Evolutionary conservation across 176 grass and related monocot species (phyloP).

Genomic region (Juncus effusus): DNA sequence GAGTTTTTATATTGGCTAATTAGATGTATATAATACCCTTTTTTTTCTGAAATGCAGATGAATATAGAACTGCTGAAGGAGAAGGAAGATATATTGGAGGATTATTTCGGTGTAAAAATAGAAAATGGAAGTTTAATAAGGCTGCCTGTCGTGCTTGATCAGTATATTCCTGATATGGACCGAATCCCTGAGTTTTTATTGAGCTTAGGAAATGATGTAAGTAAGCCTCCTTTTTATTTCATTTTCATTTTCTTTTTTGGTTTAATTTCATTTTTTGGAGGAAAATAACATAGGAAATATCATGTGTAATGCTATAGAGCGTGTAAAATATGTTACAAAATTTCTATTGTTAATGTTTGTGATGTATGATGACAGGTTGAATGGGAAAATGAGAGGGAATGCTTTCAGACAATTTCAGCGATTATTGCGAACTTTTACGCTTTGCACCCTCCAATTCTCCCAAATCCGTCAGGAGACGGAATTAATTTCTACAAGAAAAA

Average conservation of each 20-base stretch:
- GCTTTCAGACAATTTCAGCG: slow-evolving; percentile 71
- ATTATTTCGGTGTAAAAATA: slow-evolving; percentile 79
- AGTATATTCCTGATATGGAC: slow-evolving; percentile 89
- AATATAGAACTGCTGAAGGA: slow-evolving; percentile 77
- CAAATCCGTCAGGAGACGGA: slow-evolving; percentile 74
- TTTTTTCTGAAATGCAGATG: slow-evolving; percentile 35
- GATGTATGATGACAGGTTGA: slow-evolving; percentile 44
- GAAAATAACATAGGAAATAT: slow-evolving; percentile 8
- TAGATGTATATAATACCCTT: neutral
- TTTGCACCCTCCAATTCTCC: slow-evolving; percentile 90
- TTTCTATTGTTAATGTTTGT: slow-evolving; percentile 2
- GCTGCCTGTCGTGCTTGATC: slow-evolving; percentile 93
- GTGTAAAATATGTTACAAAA: slow-evolving; percentile 9
- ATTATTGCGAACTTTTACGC: slow-evolving; percentile 85
- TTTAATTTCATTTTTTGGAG: slow-evolving; percentile 9
- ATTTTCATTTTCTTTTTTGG: slow-evolving; percentile 10
- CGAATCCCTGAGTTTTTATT: slow-evolving; percentile 78
- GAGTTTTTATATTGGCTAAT: neutral
- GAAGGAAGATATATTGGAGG: slow-evolving; percentile 76
- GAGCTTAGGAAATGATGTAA: slow-evolving; percentile 77
- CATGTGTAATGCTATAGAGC: neutral
- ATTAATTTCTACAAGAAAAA: slow-evolving; percentile 84
- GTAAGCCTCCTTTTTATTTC: slow-evolving; percentile 30
- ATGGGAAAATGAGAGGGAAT: slow-evolving; percentile 88
- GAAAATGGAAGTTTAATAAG: slow-evolving; percentile 65